Evolutionary conservation across 2,329 filamentous ascomycete genomes (phyloP).

Genomic region (Botrytis squamosa): DNA sequence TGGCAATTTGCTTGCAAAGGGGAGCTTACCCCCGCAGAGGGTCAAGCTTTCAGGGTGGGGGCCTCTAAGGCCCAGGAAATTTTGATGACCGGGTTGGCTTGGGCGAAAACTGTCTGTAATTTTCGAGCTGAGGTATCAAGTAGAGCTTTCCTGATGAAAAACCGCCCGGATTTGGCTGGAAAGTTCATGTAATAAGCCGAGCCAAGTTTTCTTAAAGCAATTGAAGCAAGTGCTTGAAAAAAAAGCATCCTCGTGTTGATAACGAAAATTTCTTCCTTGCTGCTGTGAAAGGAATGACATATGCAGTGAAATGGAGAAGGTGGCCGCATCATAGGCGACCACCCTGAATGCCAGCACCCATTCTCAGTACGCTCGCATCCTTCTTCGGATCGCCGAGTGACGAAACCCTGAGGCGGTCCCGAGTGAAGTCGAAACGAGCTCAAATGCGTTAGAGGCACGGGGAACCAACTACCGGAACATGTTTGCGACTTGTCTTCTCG

Average conservation of each 20-base stretch:
- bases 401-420: neutral
- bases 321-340: slow-evolving; percentile 1
- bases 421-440: neutral
- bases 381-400: neutral
- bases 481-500: neutral
- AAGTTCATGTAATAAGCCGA: neutral
- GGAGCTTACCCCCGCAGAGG: neutral
- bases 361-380: neutral
- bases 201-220: too few relatives aligned
- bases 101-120: neutral
- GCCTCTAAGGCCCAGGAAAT: neutral
- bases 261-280: slow-evolving; percentile 4
- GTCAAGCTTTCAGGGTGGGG: slow-evolving; percentile 3
- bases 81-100: slow-evolving; percentile 5
- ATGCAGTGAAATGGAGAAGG: slow-evolving; percentile 16
- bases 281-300: slow-evolving; percentile 10
- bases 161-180: neutral
- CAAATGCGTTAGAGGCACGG: neutral
- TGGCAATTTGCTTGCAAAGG: slow-evolving; percentile 1
- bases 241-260: neutral
- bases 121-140: neutral
- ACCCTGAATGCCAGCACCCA: neutral
- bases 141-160: neutral
- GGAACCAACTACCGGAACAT: neutral
- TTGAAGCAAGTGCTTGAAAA: neutral